A percentile compares a stretch with the other conserved stretches of the same genome.
phyloP scores from a whole-genome alignment of 108 stramenopile species.

The Bacterosira constricta region DNA sequence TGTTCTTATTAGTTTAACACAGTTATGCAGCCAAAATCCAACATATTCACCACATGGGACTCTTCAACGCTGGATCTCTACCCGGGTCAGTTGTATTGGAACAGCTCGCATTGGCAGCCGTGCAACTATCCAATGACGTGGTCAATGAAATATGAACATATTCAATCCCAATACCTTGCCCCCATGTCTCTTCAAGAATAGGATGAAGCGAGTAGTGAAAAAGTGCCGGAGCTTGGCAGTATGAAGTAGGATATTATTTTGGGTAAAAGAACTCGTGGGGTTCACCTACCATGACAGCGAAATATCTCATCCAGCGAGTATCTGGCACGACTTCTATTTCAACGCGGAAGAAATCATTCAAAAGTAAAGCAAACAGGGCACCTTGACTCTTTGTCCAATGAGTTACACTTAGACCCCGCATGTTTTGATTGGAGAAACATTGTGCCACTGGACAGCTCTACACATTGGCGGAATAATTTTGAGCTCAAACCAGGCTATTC shows the following conservation, averaged over 20 bases:
- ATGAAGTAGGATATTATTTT: conserved; percentile 21
- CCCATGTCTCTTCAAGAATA: conserved; percentile 47
- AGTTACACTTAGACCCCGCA: conserved; percentile 45
- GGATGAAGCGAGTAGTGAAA: conserved; percentile 5
- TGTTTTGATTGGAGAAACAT: conserved; percentile 50
- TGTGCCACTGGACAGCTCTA: conserved; percentile 21
- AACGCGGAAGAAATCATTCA: conserved; percentile 7
- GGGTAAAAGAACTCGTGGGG: conserved; percentile 38
- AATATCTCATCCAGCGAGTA: conserved; percentile 48
- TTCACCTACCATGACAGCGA: conserved; percentile 45
- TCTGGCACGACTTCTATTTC: conserved; percentile 37
- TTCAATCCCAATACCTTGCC: conserved; percentile 43
- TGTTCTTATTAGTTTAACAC: no score
- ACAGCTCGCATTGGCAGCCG: no score
- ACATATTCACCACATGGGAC: no score
- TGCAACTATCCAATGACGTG: conserved; percentile 26
- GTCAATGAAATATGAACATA: conserved; percentile 7
- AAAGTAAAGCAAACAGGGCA: conserved; percentile 24
- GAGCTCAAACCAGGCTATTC: conserved; percentile 47
- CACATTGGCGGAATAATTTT: conserved; percentile 37
- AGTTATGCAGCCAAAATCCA: no score
- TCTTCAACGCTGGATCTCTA: no score
- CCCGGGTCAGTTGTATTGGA: no score
- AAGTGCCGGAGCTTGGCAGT: conserved; percentile 29
- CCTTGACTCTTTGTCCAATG: conserved; percentile 16